Evolutionary conservation across 1,284 basidiomycete species (phyloP).

Genomic region (Irpex sp.): DNA sequence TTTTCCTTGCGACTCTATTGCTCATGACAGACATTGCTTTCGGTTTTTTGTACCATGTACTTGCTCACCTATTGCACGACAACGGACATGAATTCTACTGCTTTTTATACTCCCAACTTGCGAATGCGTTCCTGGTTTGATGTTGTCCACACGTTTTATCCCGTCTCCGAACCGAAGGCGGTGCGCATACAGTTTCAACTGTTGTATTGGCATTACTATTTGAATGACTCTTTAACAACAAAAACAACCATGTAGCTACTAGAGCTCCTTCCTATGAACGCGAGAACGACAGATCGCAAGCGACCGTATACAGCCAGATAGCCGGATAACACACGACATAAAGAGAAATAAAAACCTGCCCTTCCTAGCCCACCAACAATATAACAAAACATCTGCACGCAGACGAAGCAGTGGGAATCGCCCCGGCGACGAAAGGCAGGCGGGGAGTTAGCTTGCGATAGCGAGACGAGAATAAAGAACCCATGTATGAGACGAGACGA

Average conservation of each 20-base stretch:
- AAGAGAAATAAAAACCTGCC: background rate
- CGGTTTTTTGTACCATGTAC: background rate
- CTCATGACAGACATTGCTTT: background rate
- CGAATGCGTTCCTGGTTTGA: background rate
- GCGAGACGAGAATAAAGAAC: conserved; percentile 2
- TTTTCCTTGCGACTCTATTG: background rate
- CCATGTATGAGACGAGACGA: background rate
- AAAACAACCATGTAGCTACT: background rate
- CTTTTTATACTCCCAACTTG: background rate
- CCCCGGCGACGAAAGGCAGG: conserved; percentile 5
- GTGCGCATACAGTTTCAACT: too few species aligned
- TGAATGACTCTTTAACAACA: background rate
- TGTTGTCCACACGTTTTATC: too few species aligned
- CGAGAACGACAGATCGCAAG: background rate
- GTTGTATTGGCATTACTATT: background rate
- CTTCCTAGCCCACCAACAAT: conserved; percentile 5
- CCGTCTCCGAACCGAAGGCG: too few species aligned
- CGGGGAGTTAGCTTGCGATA: background rate
- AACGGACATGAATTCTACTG: background rate
- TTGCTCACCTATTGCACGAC: background rate
- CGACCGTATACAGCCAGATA: background rate
- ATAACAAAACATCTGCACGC: conserved; percentile 2
- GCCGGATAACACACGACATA: background rate
- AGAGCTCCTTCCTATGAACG: background rate
- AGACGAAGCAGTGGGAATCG: conserved; percentile 1